Conservation (phyloP, 345 rosid genomes). For the Corymbia maculata region DNA sequence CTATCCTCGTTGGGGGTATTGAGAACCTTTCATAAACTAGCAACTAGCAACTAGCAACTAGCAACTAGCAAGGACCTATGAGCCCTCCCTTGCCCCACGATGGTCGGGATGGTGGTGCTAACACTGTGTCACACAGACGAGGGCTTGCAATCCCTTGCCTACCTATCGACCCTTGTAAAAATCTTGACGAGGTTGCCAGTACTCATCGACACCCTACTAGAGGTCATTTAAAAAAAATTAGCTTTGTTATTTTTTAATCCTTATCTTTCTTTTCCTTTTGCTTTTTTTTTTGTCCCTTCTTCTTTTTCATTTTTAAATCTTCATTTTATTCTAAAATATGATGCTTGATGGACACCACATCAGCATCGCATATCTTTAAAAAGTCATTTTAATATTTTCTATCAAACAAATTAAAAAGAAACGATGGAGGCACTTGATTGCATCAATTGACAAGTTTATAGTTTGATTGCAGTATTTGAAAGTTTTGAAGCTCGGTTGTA, state of each 20-base stretch:
- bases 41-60: background rate
- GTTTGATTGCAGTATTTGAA: background rate
- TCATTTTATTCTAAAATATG: rapidly evolving
- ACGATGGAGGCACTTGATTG: rapidly evolving
- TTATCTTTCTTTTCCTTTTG: background rate
- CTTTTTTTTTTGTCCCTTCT: background rate
- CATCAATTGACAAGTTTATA: background rate
- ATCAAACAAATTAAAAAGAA: background rate
- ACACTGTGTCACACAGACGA: rapidly evolving
- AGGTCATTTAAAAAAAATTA: background rate
- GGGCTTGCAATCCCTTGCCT: background rate
- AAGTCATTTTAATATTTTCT: background rate
- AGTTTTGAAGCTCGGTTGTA: background rate
- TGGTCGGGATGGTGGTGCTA: background rate
- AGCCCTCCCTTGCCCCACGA: background rate
- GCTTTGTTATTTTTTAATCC: background rate
- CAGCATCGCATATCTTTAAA: background rate
- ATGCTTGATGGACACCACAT: background rate
- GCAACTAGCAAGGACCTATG: background rate
- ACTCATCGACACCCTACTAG: background rate
- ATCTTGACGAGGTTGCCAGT: background rate
- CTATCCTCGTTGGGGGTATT: background rate
- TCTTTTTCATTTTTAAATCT: background rate
- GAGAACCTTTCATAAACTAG: background rate
- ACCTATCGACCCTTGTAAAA: background rate